These are phyloP conservation scores for Chlorella sorokiniana DNA, from an alignment of 139 green algal species.

Conservation along the genomic window DNA sequence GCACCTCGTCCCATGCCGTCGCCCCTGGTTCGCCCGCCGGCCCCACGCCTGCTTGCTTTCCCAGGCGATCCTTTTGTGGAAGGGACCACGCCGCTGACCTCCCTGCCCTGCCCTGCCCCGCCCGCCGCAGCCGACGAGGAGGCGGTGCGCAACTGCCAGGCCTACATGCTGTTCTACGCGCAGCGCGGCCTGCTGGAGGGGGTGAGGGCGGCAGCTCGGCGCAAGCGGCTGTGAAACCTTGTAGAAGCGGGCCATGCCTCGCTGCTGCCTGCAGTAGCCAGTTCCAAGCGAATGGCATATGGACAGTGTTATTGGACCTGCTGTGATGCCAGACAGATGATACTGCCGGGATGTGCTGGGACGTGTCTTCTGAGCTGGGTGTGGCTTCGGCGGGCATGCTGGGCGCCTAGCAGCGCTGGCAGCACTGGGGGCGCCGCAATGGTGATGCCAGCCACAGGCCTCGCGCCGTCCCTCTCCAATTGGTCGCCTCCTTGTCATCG, in stretches of 20 bases:
- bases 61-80: no score
- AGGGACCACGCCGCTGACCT: no score
- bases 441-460: no score
- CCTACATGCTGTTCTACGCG: constrained; percentile 92
- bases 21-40: background rate
- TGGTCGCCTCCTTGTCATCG: no score
- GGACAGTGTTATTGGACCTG: no score
- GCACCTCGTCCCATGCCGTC: background rate
- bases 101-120: background rate
- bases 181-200: constrained; percentile 14
- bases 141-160: constrained; percentile 70
- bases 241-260: background rate
- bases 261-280: background rate
- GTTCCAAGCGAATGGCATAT: background rate
- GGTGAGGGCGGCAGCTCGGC: background rate
- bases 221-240: background rate
- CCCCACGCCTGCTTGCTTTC: background rate
- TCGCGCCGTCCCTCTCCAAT: no score
- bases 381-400: no score
- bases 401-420: background rate
- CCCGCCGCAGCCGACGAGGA: constrained; percentile 54
- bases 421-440: no score
- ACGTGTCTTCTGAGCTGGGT: no score
- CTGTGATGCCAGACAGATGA: no score
- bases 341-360: no score